A percentile compares a stretch with the other conserved stretches of the same genome.
phyloP scores from a whole-genome alignment of 2,329 filamentous ascomycete genomes.

The Aspergillus sp. region DNA sequence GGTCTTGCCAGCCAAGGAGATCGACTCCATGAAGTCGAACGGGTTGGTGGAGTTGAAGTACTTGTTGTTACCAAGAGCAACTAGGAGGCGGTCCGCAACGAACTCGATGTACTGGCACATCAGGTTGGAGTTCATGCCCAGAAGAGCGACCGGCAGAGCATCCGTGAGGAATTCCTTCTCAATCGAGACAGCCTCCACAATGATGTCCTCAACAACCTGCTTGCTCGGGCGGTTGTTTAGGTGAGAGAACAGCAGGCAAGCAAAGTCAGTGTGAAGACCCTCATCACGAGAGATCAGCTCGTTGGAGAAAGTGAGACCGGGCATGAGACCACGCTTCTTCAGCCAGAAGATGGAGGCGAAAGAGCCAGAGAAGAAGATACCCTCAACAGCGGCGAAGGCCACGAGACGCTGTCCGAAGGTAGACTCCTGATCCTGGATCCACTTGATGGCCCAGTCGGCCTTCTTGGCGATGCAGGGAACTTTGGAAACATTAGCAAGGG shows the following conservation, averaged over 20 bases:
- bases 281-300: constrained; percentile 99
- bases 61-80: constrained; percentile 92
- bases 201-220: constrained; percentile 78
- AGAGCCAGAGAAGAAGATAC: constrained; percentile 99
- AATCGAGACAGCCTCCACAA: constrained; percentile 87
- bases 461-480: constrained; percentile 97
- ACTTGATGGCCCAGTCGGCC: constrained; percentile 93
- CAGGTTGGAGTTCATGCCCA: constrained; percentile 94
- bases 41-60: constrained; percentile 90
- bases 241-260: constrained; percentile 96
- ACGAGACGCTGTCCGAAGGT: constrained; percentile 94
- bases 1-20: constrained; percentile 97
- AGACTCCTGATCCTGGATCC: constrained; percentile 91
- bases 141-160: constrained; percentile 84
- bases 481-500: constrained; percentile 37
- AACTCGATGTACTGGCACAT: constrained; percentile 99
- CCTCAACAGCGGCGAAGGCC: constrained; percentile 95
- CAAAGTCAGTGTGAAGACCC: constrained; percentile 98
- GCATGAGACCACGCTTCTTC: constrained; percentile 99
- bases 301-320: constrained; percentile 97
- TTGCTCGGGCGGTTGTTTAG: constrained; percentile 86
- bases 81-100: constrained; percentile 89
- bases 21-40: constrained; percentile 99
- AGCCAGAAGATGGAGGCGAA: constrained; percentile 99
- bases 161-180: constrained; percentile 98